Base-by-base conservation (phyloP, 352 stramenopile species). In the Phytophthora boehmeriae region DNA sequence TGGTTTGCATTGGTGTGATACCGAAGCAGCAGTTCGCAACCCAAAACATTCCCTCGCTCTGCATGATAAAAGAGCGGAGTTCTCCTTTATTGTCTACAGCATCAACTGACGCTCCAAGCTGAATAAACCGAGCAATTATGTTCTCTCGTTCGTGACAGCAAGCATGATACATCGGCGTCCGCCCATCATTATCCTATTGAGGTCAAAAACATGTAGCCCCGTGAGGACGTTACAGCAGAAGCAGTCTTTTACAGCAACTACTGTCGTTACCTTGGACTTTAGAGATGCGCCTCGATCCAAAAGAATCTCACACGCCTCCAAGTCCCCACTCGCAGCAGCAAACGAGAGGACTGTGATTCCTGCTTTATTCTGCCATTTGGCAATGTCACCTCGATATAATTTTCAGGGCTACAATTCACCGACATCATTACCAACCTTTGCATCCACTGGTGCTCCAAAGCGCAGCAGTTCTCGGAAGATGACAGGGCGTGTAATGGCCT, bases 31-130 rank as follows among this genome's bases (percentile, higher is more conserved):
- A 82, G 59, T 47, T 72, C 57, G 14, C 76, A 86, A 0, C 73
- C 73, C 19, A 71, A 50, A 6, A 82, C 39, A 38, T 80, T 82
- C 30, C 76, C 76, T 48, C 70, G 53, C 36, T 83, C 76, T 10
- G 71, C 76, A 53, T 80, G 71, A 14, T 78, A 74, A 54, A 83
- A 78, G 8, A 83, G 55, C 14, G 76, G 61, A 13, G 76, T 83
- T 30, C 69, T 63, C 22, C 64, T 52, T 68, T 62, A 35, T 78
- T 78, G 49, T 80, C 68, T 25, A 65, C 55, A 10, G 63, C 59
- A 46, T 76, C 56, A 9, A 78, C 66, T 4, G 59, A 51, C 8
- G 55, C 52, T 20, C 63, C 71, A 34, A 70, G 61, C 28, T 69
- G 56, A 10, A 82, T 38, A 32, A 83, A 83, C 17, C 59, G 45